These are phyloP conservation scores for Emericellopsis atlantica DNA, from an alignment of 2,329 filamentous ascomycete genomes.

Conservation along the genomic window DNA sequence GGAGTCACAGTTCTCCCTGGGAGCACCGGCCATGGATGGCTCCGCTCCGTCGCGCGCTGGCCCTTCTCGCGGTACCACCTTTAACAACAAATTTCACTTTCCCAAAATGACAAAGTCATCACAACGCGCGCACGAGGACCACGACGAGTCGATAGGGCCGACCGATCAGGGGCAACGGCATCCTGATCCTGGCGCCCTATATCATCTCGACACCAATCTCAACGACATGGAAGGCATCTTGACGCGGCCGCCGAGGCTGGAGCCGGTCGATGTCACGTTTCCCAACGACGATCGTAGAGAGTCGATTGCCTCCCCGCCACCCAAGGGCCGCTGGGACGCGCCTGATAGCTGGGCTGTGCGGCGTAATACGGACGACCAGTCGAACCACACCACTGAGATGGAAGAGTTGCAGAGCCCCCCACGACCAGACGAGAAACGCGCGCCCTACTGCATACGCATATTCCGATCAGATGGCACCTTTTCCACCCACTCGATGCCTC, in stretches of 20 bases:
- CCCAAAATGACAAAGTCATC: slow-evolving; percentile 37
- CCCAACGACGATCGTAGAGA: slow-evolving; percentile 28
- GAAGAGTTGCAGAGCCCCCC: slow-evolving; percentile 58
- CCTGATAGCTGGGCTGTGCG: slow-evolving; percentile 96
- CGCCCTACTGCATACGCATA: slow-evolving; percentile 83
- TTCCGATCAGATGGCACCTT: slow-evolving; percentile 93
- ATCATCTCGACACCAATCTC: slow-evolving; percentile 76
- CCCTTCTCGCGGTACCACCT: slow-evolving; percentile 32
- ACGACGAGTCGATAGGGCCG: slow-evolving; percentile 46
- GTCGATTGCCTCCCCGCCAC: slow-evolving; percentile 16
- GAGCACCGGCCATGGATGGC: slow-evolving; percentile 8
- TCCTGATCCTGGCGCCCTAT: slow-evolving; percentile 45
- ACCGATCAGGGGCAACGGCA: slow-evolving; percentile 34
- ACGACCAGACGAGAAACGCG: slow-evolving; percentile 60
- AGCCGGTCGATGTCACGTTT: slow-evolving; percentile 52
- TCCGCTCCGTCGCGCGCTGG: slow-evolving; percentile 6
- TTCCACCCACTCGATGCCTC: slow-evolving; percentile 72
- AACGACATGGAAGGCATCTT: slow-evolving; percentile 88
- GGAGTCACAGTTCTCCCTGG: slow-evolving; percentile 1
- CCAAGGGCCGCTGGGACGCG: slow-evolving; percentile 68
- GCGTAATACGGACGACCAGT: slow-evolving; percentile 53
- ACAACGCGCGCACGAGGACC: slow-evolving; percentile 33
- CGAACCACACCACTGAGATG: slow-evolving; percentile 41
- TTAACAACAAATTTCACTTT: slow-evolving; percentile 52
- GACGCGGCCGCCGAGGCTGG: slow-evolving; percentile 54